These are phyloP conservation scores for Rhytidhysteron rufulum DNA, from an alignment of 2,329 filamentous ascomycete species.

Conservation along the genomic window DNA sequence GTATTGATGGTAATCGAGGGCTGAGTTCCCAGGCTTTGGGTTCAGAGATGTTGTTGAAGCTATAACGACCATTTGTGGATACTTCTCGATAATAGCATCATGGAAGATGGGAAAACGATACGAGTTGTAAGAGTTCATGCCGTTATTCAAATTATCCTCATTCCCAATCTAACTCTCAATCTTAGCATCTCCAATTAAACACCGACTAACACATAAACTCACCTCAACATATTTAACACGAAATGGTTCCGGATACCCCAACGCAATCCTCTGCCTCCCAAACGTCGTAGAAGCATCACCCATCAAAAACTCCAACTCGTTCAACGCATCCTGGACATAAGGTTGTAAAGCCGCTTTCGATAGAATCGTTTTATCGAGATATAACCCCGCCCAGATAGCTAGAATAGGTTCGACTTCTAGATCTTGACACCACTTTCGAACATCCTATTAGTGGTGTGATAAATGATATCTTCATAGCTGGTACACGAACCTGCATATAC, in stretches of 20 bases:
- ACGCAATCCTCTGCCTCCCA: slow-evolving; percentile 54
- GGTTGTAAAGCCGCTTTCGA: slow-evolving; percentile 49
- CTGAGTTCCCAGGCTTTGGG: neutral
- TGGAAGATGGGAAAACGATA: slow-evolving; percentile 59
- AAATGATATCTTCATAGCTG: too few relatives aligned
- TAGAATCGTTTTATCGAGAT: slow-evolving; percentile 49
- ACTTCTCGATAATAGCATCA: slow-evolving; percentile 53
- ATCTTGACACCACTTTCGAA: slow-evolving; percentile 51
- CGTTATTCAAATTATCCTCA: slow-evolving; percentile 60
- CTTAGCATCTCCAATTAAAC: too few relatives aligned
- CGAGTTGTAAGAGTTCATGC: slow-evolving; percentile 34
- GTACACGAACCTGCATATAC: slow-evolving; percentile 50
- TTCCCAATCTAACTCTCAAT: slow-evolving; percentile 44
- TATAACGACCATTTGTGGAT: slow-evolving; percentile 57
- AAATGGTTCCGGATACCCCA: slow-evolving; percentile 62
- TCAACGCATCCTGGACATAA: slow-evolving; percentile 57
- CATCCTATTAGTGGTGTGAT: too few relatives aligned
- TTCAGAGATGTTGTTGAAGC: slow-evolving; percentile 6
- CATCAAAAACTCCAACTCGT: slow-evolving; percentile 62
- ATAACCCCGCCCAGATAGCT: slow-evolving; percentile 56
- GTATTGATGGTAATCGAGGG: neutral
- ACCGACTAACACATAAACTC: too few relatives aligned
- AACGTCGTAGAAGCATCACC: slow-evolving; percentile 53
- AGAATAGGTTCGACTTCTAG: slow-evolving; percentile 55
- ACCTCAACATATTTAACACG: slow-evolving; percentile 60